Evolutionary conservation across 108 stramenopile genomes (phyloP), one percentile per base, ranked within the genome.

Genomic region (Nitzschia putrida): DNA sequence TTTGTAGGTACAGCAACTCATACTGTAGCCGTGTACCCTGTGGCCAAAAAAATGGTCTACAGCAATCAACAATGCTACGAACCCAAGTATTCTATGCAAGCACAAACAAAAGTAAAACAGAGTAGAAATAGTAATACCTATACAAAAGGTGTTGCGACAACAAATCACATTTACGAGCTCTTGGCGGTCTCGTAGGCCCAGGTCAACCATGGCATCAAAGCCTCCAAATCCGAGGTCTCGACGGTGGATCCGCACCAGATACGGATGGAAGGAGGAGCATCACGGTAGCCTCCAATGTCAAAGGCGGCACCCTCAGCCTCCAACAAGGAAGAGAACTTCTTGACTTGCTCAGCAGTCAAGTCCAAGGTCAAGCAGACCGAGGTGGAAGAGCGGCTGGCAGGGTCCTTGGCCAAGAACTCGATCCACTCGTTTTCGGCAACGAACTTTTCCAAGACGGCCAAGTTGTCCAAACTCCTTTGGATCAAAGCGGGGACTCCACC

Each of bases 191-290:
- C 90, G 79, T 86, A 99, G 8, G 98, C 97, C 96, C 96, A 97
- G 80, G 90, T 83, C 68, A 99, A 79, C 98, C 98, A 99, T 14
- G 99, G 99, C 88, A 96, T 93, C 59, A 99, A 80, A 52, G 94
- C 93, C 78, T 97, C 96, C 14, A 99, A 72, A 80, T 99, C 99
- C 24, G 87, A 85, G 64, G 89, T 92, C 79, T 99, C 98, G 26
- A 99, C 98, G 18, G 99, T 99, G 22, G 97, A 95, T 57, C 99
- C 99, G 77, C 98, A 97, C 99, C 99, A 99, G 83, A 99, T 98
- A 56, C 98, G 84, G 64, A 99, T 96, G 38, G 96, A 96, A 8
- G 98, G 95, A 53, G 99, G 99, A 25, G 99, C 99, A 71, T 99
- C 99, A 60, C 99, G 85, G 90, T 99, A 99, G 45, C 97, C 94